phyloP scores from a whole-genome alignment of 2,329 filamentous ascomycete genomes.

The Monilinia fructicola region DNA sequence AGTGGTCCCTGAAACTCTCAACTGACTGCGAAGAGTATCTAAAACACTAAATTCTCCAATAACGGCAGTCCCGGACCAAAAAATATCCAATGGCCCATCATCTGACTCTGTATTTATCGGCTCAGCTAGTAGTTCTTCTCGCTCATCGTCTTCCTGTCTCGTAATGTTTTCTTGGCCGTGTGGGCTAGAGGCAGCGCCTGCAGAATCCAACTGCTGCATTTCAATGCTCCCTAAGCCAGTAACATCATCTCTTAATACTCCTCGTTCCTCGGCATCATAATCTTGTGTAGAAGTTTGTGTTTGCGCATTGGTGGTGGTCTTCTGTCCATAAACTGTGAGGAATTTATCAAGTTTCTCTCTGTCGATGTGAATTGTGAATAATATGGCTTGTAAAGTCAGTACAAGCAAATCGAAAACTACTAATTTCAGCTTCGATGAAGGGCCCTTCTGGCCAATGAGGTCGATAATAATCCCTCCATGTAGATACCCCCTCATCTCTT shows the following conservation, averaged over 20 bases:
- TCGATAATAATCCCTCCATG: slow-evolving; percentile 68
- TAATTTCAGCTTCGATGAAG: slow-evolving; percentile 56
- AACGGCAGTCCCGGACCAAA: slow-evolving; percentile 39
- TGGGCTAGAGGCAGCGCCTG: slow-evolving; percentile 3
- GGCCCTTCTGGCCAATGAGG: slow-evolving; percentile 65
- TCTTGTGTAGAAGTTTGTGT: slow-evolving; percentile 31
- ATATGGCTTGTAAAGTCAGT: slow-evolving; percentile 58
- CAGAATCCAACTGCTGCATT: slow-evolving; percentile 32
- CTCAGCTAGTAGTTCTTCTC: slow-evolving; percentile 26
- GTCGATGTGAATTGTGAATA: slow-evolving; percentile 63
- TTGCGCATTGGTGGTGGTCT: background rate
- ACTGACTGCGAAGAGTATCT: slow-evolving; percentile 38
- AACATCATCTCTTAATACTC: slow-evolving; percentile 34
- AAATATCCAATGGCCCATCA: slow-evolving; percentile 36
- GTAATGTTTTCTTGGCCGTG: background rate
- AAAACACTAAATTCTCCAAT: slow-evolving; percentile 40
- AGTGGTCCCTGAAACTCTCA: slow-evolving; percentile 37
- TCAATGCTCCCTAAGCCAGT: slow-evolving; percentile 36
- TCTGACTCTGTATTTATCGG: slow-evolving; percentile 33
- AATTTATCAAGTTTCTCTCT: slow-evolving; percentile 52
- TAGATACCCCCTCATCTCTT: slow-evolving; percentile 62
- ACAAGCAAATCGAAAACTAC: slow-evolving; percentile 57
- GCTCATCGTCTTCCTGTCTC: slow-evolving; percentile 27
- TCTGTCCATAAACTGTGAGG: slow-evolving; percentile 28
- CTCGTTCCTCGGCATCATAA: slow-evolving; percentile 40